Base-by-base conservation (phyloP, 2,329 filamentous ascomycete genomes). In the Penicillium sp. region DNA sequence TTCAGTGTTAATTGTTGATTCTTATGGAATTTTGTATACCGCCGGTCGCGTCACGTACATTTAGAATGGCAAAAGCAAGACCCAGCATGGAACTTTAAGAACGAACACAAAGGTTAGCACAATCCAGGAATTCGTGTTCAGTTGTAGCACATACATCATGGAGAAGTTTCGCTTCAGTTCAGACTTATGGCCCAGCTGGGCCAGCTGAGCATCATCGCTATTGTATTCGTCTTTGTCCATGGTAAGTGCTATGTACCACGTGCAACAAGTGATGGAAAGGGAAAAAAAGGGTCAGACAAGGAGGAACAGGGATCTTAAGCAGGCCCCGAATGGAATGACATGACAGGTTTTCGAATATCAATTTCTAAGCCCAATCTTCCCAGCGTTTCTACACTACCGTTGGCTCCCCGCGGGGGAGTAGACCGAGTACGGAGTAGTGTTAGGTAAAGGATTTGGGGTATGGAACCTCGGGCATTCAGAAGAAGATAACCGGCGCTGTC, bases 11-110 rank as follows among this genome's bases (percentile, higher is more conserved):
- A 36, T 45, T 41, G 36, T 27, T 41, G 43, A 38, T 31, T 49
- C 19, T n/a, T 13, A 13, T 35, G 19, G 5, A 15, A 42, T 23
- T 12, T 5, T 19, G 12, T 29, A 17, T 23, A 19, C 19, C 36
- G 12, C 23, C 48, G 33, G 49, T 35, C 23, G 42, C 10, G 2
- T 38, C 33, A 64, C 71, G 33, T 72, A 75, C 73, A 67, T 87
- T 87, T 47, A 87, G 69, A 63, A 86, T 86, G 13, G 84, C 84
- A 68, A 86, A 87, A 6, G 83, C 84, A 57, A 86, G 75, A 17
- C 83, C 84, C 39, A 86, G 75, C 83, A 87, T 86, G 27, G 83
- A 82, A 53, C 73, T 75, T 49, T 12, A 45, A 15, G 38, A 49
- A 23, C 45, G 21, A 51, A 23, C 17, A 23, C 9, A 35, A 19